A percentile compares a stretch with the other conserved stretches of the same genome.
phyloP scores from a whole-genome alignment of 768 basidiomycete species.

The Russula ochroleuca region DNA sequence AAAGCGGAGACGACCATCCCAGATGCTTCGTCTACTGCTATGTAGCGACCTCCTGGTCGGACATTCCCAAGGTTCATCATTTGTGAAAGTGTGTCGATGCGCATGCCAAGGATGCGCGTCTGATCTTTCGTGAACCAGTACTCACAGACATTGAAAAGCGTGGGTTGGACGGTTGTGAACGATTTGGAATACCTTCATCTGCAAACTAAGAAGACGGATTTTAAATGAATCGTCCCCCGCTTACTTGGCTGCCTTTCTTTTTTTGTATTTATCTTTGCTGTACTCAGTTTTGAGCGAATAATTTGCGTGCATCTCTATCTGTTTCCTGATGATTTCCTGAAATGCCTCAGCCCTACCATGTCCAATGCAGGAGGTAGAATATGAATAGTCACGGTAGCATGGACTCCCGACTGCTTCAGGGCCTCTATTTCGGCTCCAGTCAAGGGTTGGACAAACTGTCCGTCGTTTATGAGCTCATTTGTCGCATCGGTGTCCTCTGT shows the following conservation, averaged over 20 bases:
- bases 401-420: slow-evolving; percentile 76
- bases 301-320: slow-evolving; percentile 89
- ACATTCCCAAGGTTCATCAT: slow-evolving; percentile 80
- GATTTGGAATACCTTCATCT: slow-evolving; percentile 71
- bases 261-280: slow-evolving; percentile 97
- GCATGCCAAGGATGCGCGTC: slow-evolving; percentile 72
- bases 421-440: slow-evolving; percentile 79
- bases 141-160: slow-evolving; percentile 79
- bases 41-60: slow-evolving; percentile 78
- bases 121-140: slow-evolving; percentile 89
- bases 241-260: slow-evolving; percentile 95
- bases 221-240: slow-evolving; percentile 28
- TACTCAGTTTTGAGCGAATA: slow-evolving; percentile 96
- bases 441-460: slow-evolving; percentile 76
- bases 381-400: slow-evolving; percentile 57
- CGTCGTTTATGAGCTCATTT: slow-evolving; percentile 92
- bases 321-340: slow-evolving; percentile 91
- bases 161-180: slow-evolving; percentile 85
- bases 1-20: slow-evolving; percentile 83
- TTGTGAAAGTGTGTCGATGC: slow-evolving; percentile 85
- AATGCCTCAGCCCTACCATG: slow-evolving; percentile 13
- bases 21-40: slow-evolving; percentile 89
- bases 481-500: slow-evolving; percentile 95
- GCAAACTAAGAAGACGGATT: slow-evolving; percentile 14
- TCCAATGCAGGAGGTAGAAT: slow-evolving; percentile 1